Conservation (phyloP, 257 asterid genomes). For the Solanum pimpinellifolium region DNA sequence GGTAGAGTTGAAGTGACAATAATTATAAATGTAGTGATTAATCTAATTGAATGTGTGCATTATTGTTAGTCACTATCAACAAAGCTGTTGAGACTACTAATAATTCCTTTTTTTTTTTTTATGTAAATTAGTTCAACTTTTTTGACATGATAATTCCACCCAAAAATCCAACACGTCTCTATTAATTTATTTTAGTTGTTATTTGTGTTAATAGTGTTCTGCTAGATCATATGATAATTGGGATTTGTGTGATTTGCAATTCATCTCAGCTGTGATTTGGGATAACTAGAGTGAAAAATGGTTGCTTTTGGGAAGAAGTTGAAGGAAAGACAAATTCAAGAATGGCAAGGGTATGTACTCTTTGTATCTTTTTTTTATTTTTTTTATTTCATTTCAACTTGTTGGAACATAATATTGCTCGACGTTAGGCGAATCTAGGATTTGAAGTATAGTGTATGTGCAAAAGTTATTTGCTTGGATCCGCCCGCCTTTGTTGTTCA, state of each 20-base stretch:
- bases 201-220: not conserved
- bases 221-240: not conserved
- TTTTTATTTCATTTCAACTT: not conserved
- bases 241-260: not conserved
- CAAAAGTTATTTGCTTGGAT: too few species aligned
- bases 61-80: not conserved
- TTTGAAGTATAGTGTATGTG: not conserved
- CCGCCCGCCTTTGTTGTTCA: not conserved
- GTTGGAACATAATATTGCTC: not conserved
- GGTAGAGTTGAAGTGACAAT: not conserved
- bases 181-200: not conserved
- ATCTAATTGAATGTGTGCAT: not conserved
- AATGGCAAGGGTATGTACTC: not conserved
- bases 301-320: constrained; percentile 1
- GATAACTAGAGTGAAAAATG: not conserved
- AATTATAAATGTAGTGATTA: not conserved
- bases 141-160: not conserved
- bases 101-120: not conserved
- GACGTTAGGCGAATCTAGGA: not conserved
- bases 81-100: not conserved
- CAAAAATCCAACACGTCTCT: not conserved
- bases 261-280: not conserved
- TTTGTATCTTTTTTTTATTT: not conserved
- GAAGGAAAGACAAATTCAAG: not conserved
- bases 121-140: not conserved